Evolutionary conservation across 1,284 basidiomycete species (phyloP).

Genomic region (Apiotrichum gracile): DNA sequence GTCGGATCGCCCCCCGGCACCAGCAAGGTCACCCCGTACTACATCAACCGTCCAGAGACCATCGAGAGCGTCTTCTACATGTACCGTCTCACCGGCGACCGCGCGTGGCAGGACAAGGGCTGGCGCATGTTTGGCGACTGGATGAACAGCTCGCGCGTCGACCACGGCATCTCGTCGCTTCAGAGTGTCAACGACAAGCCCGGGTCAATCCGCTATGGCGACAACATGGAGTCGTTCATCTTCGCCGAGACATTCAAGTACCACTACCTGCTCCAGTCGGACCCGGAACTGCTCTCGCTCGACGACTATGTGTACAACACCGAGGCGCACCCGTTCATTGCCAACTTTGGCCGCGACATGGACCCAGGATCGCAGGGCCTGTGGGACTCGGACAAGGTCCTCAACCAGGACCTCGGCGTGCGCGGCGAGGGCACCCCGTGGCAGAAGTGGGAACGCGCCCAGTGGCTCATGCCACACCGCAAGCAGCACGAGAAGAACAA

Average conservation of each 20-base stretch:
- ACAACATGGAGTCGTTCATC: slow-evolving; percentile 53
- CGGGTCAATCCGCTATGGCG: slow-evolving; percentile 14
- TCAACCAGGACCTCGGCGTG: slow-evolving; percentile 27
- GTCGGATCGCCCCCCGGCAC: slow-evolving; percentile 39
- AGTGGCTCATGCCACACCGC: too few species aligned
- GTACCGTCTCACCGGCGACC: slow-evolving; percentile 54
- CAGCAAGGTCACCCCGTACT: slow-evolving; percentile 24
- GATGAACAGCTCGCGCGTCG: slow-evolving; percentile 47
- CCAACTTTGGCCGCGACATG: slow-evolving; percentile 24
- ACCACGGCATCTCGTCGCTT: slow-evolving; percentile 47
- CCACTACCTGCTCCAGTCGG: slow-evolving; percentile 51
- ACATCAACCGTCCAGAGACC: slow-evolving; percentile 53
- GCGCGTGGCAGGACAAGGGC: slow-evolving; percentile 54
- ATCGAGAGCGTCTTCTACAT: slow-evolving; percentile 54
- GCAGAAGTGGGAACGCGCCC: slow-evolving; percentile 40
- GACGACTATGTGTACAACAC: slow-evolving; percentile 56
- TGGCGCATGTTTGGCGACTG: slow-evolving; percentile 57
- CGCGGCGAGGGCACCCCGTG: slow-evolving; percentile 41
- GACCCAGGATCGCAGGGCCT: slow-evolving; percentile 32
- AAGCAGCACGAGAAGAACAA: too few species aligned
- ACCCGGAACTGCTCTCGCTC: slow-evolving; percentile 52
- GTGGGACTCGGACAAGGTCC: slow-evolving; percentile 22
- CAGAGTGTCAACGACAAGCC: slow-evolving; percentile 47
- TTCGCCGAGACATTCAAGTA: slow-evolving; percentile 56
- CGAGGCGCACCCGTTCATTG: slow-evolving; percentile 46